These are phyloP conservation scores for Clavulina sp. DNA, from an alignment of 768 basidiomycete species.

Conservation along the genomic window DNA sequence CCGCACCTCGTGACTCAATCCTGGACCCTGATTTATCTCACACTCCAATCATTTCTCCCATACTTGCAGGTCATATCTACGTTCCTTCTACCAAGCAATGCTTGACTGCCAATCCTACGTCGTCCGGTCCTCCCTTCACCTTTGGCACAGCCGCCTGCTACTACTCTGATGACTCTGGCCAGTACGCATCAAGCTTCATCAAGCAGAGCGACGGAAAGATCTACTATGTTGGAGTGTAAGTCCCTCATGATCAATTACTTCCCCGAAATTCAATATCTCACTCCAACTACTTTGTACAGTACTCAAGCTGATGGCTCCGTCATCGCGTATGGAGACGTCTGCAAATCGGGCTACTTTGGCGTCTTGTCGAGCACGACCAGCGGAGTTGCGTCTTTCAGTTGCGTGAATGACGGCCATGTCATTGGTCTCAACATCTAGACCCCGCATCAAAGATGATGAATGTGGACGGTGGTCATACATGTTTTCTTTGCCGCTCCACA, in stretches of 20 bases:
- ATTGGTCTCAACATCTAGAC: background rate
- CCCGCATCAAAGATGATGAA: background rate
- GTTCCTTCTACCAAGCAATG: background rate
- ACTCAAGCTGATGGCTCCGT: background rate
- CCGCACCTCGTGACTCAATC: background rate
- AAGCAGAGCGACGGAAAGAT: background rate
- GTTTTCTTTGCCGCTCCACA: too few relatives aligned
- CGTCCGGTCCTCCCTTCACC: background rate
- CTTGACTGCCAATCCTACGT: background rate
- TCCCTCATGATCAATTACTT: background rate
- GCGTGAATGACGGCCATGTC: background rate
- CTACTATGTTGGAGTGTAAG: slow-evolving; percentile 1
- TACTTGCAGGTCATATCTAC: background rate
- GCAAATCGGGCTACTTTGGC: background rate
- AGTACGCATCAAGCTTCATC: background rate
- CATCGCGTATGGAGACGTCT: background rate
- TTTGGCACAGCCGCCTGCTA: background rate
- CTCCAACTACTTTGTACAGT: background rate
- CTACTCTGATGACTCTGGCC: background rate
- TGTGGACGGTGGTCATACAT: too few relatives aligned
- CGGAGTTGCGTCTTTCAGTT: background rate
- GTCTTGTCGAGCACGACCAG: slow-evolving; percentile 43
- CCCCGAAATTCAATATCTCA: background rate
- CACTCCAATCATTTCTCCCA: background rate
- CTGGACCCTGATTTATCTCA: background rate